phyloP scores from a whole-genome alignment of 441 rosid species.

The Populus hybrid region DNA sequence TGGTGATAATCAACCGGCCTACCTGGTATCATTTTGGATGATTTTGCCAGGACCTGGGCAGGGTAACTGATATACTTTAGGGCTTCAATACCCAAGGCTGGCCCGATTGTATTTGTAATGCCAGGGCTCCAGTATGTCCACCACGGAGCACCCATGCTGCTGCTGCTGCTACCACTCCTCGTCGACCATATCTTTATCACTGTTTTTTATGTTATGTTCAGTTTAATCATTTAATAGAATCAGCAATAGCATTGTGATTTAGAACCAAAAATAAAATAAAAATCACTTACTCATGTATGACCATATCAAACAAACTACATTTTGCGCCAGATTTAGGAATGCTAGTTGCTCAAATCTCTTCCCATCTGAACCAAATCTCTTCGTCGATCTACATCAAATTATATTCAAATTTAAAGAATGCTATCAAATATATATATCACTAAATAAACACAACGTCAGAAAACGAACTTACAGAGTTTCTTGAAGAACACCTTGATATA shows the following conservation, averaged over 20 bases:
- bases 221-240: too few species aligned
- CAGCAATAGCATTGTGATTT: too few species aligned
- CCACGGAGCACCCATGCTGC: constrained; percentile 67
- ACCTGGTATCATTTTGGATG: constrained; percentile 99
- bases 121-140: constrained; percentile 98
- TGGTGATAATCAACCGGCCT: neutral
- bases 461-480: constrained; percentile 69
- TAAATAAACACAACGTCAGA: neutral
- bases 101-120: constrained; percentile 92
- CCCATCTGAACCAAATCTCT: constrained; percentile 80
- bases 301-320: constrained; percentile 77
- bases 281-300: constrained; percentile 69
- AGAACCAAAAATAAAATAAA: neutral
- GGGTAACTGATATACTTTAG: constrained; percentile 94
- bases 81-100: constrained; percentile 98
- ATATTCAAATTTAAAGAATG: neutral
- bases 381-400: constrained; percentile 57
- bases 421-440: neutral
- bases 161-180: constrained; percentile 7
- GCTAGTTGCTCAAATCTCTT: constrained; percentile 89
- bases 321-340: constrained; percentile 82
- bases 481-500: constrained; percentile 94
- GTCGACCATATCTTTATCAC: too few species aligned
- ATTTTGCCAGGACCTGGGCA: constrained; percentile 96
- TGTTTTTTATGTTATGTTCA: too few species aligned